Percentiles rank a stretch among this genome's conserved stretches.
These are phyloP conservation scores for Ophiostoma populinum DNA, from an alignment of 2,329 filamentous ascomycete species.

Conservation along the genomic window DNA sequence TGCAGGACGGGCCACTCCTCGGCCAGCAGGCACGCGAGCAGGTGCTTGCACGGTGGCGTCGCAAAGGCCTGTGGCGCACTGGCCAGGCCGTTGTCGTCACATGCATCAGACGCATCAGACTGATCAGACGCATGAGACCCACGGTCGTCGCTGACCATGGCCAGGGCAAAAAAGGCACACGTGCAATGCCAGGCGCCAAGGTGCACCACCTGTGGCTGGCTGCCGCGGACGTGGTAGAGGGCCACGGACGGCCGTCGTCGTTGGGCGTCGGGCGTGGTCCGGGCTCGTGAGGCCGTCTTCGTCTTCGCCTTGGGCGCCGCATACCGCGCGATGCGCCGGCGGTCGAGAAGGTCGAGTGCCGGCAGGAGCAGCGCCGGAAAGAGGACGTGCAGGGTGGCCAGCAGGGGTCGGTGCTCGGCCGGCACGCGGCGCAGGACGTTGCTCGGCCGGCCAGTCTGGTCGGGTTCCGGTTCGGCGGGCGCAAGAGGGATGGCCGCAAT, in stretches of 20 bases:
- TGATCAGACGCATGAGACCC: conserved; percentile 1
- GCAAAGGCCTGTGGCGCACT: conserved; percentile 14
- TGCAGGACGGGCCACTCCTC: conserved; percentile 46
- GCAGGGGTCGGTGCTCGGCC: conserved; percentile 29
- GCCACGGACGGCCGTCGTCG: neutral
- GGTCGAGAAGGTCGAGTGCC: conserved; percentile 75
- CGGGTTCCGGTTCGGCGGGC: neutral
- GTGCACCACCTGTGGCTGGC: conserved; percentile 48
- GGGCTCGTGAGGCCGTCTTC: neutral
- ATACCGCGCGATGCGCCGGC: conserved; percentile 45
- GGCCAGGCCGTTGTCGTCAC: conserved; percentile 4
- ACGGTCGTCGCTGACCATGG: conserved; percentile 1
- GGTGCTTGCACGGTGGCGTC: conserved; percentile 57
- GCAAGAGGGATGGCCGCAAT: conserved; percentile 18
- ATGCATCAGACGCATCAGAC: neutral
- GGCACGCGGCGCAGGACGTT: conserved; percentile 22
- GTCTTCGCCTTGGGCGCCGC: conserved; percentile 15
- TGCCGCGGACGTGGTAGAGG: conserved; percentile 13
- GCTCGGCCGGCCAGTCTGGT: neutral
- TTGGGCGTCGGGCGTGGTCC: conserved; percentile 1
- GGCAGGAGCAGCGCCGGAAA: conserved; percentile 70
- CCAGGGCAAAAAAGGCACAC: conserved; percentile 69
- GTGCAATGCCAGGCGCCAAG: conserved; percentile 72
- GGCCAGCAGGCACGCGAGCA: conserved; percentile 66
- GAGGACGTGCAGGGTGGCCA: conserved; percentile 71